Conservation (phyloP, 768 basidiomycete genomes). For the Gyrodon lividus region DNA sequence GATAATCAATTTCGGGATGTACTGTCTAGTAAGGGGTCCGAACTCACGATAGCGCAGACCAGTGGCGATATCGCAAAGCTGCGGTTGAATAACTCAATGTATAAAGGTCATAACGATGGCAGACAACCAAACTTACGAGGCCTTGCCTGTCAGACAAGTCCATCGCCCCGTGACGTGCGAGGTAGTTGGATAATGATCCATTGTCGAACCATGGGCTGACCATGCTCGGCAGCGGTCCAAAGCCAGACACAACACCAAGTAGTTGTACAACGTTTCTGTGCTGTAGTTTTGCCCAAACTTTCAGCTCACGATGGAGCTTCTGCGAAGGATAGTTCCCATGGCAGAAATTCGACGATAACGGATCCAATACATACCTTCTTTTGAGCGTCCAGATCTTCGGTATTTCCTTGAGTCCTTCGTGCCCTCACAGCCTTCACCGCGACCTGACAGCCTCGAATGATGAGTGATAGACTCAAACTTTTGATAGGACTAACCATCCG, state of each 20-base stretch:
- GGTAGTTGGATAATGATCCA: constrained; percentile 15
- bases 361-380: background rate
- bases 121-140: background rate
- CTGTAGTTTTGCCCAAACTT: background rate
- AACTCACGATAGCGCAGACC: constrained; percentile 4
- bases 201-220: constrained; percentile 24
- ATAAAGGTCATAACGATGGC: too few relatives aligned
- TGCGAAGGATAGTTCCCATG: background rate
- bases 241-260: constrained; percentile 15
- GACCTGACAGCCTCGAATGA: background rate
- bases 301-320: constrained; percentile 14
- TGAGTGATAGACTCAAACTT: background rate
- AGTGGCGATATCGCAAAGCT: background rate
- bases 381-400: background rate
- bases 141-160: background rate
- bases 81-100: background rate
- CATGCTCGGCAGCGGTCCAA: constrained; percentile 19
- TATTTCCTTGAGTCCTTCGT: too few relatives aligned
- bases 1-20: background rate
- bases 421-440: background rate
- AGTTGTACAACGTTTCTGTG: constrained; percentile 18
- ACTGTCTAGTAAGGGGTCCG: background rate
- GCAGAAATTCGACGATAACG: background rate
- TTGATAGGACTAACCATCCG: background rate
- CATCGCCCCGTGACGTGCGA: background rate